Percentiles rank a stretch among this genome's conserved stretches.
These are phyloP conservation scores for Quercus parvula DNA, from an alignment of 306 rosid genomes.

Conservation along the genomic window DNA sequence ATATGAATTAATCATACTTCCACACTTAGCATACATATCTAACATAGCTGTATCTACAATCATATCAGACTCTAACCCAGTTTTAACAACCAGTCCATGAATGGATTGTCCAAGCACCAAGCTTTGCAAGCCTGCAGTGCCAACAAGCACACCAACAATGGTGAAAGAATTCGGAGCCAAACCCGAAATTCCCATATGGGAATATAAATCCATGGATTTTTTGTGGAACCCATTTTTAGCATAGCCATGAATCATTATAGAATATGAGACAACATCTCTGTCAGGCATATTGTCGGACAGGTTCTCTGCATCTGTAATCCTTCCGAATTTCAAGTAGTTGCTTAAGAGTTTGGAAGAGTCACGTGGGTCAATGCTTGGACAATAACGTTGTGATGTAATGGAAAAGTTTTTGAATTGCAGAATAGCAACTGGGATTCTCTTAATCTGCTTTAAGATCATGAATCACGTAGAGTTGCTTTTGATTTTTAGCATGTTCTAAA, in stretches of 20 bases:
- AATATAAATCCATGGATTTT: too few relatives aligned
- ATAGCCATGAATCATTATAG: not conserved
- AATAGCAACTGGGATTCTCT: not conserved
- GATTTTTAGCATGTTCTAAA: not conserved
- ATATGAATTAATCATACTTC: not conserved
- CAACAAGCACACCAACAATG: too few relatives aligned
- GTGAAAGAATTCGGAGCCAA: too few relatives aligned
- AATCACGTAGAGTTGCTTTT: not conserved
- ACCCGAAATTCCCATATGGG: too few relatives aligned
- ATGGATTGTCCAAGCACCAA: too few relatives aligned
- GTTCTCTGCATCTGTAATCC: conserved; percentile 6
- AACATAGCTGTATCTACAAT: conserved; percentile 2
- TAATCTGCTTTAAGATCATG: not conserved
- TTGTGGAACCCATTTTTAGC: too few relatives aligned
- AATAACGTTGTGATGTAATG: not conserved
- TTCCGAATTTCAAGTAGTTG: not conserved
- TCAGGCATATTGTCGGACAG: conserved; percentile 9
- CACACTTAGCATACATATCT: conserved; percentile 11
- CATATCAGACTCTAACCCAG: too few relatives aligned
- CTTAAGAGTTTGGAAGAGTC: not conserved
- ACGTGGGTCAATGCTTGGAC: not conserved
- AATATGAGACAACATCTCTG: conserved; percentile 6
- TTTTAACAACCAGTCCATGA: too few relatives aligned
- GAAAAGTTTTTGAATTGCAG: not conserved
- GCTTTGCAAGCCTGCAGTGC: too few relatives aligned